Base-by-base conservation (phyloP, 306 rosid species). In the Gynostemma pentaphyllum region DNA sequence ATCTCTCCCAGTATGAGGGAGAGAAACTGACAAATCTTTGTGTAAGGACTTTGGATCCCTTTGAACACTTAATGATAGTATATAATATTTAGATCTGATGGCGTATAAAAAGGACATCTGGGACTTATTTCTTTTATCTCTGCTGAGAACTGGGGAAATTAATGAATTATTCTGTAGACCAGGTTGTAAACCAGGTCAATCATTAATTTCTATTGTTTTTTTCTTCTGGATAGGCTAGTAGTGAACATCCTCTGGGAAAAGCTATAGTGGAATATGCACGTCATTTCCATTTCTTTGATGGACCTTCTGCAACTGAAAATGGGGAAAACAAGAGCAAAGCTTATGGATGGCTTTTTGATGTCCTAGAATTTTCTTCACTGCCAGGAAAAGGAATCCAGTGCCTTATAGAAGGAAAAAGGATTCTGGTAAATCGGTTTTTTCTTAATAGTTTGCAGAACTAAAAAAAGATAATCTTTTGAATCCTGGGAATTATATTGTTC, bases 191-290 rank as follows among this genome's bases (percentile, higher is more conserved):
- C 59, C 29, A 32, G 11, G 21, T 34, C 47, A n/a, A 66, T 13
- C 37, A n/a, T 16, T 66, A 66, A 50, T 39, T 21, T 13, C 29
- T 45, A 5, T 9, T 27, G 23, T 22, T 40, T 24, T n/a, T 78
- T 49, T 50, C 21, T 30, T 47, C 46, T 34, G 70, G 50, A 49
- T 73, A 94, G 99, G 94, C 87, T 75, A 94, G 97, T 79, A 94
- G 99, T 56, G 99, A 94, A 72, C 99, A 94, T 72, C 97, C 97
- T 5, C 52, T 94, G 73, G 99, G 72, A n/a, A 94, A 86, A 85
- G 96, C 99, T 18, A 83, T 92, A 76, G 83, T 92, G 23, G 86
- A 78, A 51, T 84, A 92, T 72, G 96, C 96, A 44, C 94, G 88
- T 7, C 96, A 88, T 76, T 92, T 88, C 73, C 94, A 86, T 85